Evolutionary conservation across 345 rosid genomes (phyloP).

Genomic region (Erodium maritimum): DNA sequence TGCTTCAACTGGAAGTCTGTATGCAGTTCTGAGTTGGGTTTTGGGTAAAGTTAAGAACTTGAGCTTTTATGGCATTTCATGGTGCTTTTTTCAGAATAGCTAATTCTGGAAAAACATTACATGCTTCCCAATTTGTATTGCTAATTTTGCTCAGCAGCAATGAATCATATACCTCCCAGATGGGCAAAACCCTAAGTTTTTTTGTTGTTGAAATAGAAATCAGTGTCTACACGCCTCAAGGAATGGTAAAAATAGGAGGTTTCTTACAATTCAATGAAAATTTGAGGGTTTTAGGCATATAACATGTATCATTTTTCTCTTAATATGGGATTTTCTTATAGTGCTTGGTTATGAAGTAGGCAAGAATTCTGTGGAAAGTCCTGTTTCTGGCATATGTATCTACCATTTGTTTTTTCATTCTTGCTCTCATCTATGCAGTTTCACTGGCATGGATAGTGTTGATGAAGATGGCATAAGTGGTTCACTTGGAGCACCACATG

Average conservation of each 20-base stretch:
- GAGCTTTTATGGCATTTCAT: neutral
- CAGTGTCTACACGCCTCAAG: neutral
- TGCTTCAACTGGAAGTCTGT: slow-evolving; percentile 23
- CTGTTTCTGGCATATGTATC: slow-evolving; percentile 12
- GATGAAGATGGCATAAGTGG: slow-evolving; percentile 33
- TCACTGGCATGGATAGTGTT: slow-evolving; percentile 48
- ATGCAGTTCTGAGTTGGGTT: slow-evolving; percentile 18
- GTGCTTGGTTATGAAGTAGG: slow-evolving; percentile 1
- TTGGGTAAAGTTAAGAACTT: slow-evolving; percentile 15
- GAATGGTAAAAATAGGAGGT: neutral
- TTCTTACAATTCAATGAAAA: neutral
- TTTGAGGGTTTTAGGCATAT: neutral
- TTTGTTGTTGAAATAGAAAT: neutral
- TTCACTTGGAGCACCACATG: slow-evolving; percentile 40
- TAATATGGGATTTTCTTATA: neutral
- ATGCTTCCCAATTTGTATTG: neutral
- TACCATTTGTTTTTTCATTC: slow-evolving; percentile 5
- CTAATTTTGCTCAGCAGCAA: no score
- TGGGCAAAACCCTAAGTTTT: neutral
- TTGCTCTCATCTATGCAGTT: slow-evolving; percentile 43
- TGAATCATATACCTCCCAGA: neutral
- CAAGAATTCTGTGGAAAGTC: slow-evolving; percentile 11
- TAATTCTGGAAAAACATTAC: no score
- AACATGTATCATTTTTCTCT: neutral
- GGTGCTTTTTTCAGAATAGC: no score